Evolutionary conservation across 1,284 basidiomycete species (phyloP).

Genomic region (Ceraceosorus guamensis): DNA sequence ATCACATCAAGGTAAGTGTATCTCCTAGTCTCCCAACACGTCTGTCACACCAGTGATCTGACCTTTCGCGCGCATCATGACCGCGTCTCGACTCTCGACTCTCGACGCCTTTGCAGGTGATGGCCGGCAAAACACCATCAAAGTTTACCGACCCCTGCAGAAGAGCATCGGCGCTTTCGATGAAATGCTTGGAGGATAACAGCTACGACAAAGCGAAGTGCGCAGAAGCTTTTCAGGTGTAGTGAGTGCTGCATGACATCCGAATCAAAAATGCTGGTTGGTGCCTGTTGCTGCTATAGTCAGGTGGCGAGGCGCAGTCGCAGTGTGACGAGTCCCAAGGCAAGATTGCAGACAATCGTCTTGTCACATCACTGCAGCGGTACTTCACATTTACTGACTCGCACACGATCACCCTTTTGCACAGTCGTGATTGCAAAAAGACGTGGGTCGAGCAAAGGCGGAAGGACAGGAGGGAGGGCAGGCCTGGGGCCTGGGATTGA

Average conservation of each 20-base stretch:
- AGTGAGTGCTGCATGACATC: constrained; percentile 15
- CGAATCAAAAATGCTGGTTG: neutral
- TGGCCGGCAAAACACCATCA: constrained; percentile 31
- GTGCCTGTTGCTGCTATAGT: too few species aligned
- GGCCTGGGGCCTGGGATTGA: too few species aligned
- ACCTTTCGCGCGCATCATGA: too few species aligned
- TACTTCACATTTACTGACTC: neutral
- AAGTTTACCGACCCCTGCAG: constrained; percentile 43
- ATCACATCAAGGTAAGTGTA: constrained; percentile 13
- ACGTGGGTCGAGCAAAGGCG: constrained; percentile 32
- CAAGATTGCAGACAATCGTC: neutral
- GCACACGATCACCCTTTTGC: neutral
- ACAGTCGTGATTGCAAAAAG: constrained; percentile 36
- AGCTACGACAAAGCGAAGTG: constrained; percentile 39
- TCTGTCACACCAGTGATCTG: too few species aligned
- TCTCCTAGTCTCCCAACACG: too few species aligned
- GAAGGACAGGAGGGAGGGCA: constrained; percentile 12
- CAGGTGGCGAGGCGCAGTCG: neutral
- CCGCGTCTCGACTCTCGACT: too few species aligned
- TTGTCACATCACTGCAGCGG: neutral
- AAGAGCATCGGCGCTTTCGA: constrained; percentile 38
- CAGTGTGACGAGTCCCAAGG: neutral
- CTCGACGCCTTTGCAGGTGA: constrained; percentile 8
- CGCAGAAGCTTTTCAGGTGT: constrained; percentile 36
- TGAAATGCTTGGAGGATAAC: constrained; percentile 43